Conservation (phyloP, 2,329 filamentous ascomycete genomes). For the Ophiostoma piceae region DNA sequence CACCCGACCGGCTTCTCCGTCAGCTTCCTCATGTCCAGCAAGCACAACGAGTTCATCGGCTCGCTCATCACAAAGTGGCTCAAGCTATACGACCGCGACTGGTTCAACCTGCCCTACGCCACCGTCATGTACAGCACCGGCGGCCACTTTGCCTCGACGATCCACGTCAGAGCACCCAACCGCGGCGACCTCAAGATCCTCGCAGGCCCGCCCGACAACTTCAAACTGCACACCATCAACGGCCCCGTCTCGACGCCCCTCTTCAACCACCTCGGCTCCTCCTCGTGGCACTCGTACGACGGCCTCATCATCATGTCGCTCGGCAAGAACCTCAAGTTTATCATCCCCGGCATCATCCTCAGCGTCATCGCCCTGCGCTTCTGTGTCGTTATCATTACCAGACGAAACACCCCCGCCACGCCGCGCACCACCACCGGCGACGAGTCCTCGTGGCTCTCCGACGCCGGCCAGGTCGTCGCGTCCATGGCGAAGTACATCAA, state of each 20-base stretch:
- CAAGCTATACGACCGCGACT: conserved; percentile 19
- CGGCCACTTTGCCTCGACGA: conserved; percentile 22
- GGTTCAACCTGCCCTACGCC: conserved; percentile 20
- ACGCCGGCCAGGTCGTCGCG: background rate
- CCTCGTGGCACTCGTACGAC: conserved; percentile 22
- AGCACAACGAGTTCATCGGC: conserved; percentile 21
- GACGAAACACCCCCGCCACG: background rate
- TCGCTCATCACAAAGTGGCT: conserved; percentile 18
- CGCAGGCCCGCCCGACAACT: conserved; percentile 18
- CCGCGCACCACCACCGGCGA: background rate
- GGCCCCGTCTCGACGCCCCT: conserved; percentile 21
- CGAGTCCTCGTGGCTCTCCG: background rate
- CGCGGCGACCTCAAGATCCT: conserved; percentile 21
- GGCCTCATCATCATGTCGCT: conserved; percentile 20
- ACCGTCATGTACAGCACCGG: conserved; percentile 24
- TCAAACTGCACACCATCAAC: conserved; percentile 22
- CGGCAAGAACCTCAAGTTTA: conserved; percentile 16
- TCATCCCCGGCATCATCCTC: conserved; percentile 6
- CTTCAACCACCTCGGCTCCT: conserved; percentile 22
- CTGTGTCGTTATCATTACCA: background rate
- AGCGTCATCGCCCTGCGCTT: conserved; percentile 1
- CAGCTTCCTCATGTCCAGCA: conserved; percentile 22
- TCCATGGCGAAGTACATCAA: background rate
- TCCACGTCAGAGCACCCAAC: conserved; percentile 15
- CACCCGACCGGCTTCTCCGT: conserved; percentile 20